These are phyloP conservation scores for Rhizopus arrhizus DNA, from an alignment of 371 early-diverging fungal species.

Conservation along the genomic window DNA sequence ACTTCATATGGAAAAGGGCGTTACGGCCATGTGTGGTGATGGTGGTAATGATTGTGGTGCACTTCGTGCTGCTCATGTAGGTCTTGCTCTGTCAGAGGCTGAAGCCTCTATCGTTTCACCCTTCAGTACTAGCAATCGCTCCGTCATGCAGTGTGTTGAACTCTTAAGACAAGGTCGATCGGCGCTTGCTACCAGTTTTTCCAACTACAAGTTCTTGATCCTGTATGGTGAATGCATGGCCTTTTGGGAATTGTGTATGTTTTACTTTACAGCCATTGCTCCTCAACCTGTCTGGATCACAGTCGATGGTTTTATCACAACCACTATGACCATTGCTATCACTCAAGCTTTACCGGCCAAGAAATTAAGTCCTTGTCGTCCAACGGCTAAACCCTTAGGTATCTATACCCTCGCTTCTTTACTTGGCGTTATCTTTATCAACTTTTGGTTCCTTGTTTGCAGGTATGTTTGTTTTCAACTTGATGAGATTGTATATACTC, in stretches of 20 bases:
- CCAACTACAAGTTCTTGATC: slow-evolving; percentile 79
- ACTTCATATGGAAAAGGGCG: slow-evolving; percentile 71
- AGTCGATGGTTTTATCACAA: slow-evolving; percentile 71
- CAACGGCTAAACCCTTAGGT: slow-evolving; percentile 80
- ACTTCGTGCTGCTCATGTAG: slow-evolving; percentile 87
- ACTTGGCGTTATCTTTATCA: slow-evolving; percentile 70
- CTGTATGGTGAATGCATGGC: slow-evolving; percentile 80
- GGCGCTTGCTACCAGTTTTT: slow-evolving; percentile 74
- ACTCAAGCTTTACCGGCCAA: slow-evolving; percentile 68
- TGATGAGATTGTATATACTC: background rate
- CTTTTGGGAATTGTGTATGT: slow-evolving; percentile 66
- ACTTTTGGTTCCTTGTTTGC: slow-evolving; percentile 56
- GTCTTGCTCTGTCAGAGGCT: slow-evolving; percentile 82
- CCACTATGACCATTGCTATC: slow-evolving; percentile 69
- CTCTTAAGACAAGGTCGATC: slow-evolving; percentile 75
- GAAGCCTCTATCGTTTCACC: slow-evolving; percentile 84
- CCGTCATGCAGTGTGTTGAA: slow-evolving; percentile 72
- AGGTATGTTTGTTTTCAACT: background rate
- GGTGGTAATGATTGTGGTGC: slow-evolving; percentile 97
- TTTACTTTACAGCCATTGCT: slow-evolving; percentile 67
- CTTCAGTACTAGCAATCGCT: slow-evolving; percentile 69
- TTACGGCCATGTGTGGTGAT: slow-evolving; percentile 93
- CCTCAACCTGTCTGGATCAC: slow-evolving; percentile 76
- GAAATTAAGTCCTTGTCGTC: slow-evolving; percentile 60
- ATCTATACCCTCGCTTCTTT: slow-evolving; percentile 71